Percentiles rank a stretch among this genome's conserved stretches.
Conservation (phyloP, 306 rosid species). For the Glycine tomentella region DNA sequence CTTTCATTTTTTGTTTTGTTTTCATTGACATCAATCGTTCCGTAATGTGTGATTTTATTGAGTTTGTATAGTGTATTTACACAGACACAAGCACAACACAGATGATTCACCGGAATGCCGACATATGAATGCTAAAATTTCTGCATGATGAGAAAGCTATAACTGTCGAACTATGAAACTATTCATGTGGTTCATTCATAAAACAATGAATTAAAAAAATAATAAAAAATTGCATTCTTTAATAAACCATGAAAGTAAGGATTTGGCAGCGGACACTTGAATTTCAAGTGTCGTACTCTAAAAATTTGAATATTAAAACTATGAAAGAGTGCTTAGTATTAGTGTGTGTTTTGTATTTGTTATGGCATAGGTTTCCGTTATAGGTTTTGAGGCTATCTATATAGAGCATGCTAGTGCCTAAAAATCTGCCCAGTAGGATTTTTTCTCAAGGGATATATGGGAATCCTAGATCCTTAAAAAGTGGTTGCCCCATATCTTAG, state of each 20-base stretch:
- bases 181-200: neutral
- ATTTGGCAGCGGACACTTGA: too few relatives aligned
- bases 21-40: neutral
- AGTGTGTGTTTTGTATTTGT: too few relatives aligned
- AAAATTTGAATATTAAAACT: neutral
- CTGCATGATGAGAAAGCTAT: neutral
- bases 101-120: neutral
- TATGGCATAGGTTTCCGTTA: too few relatives aligned
- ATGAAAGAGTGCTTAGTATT: neutral
- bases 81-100: neutral
- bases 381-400: too few relatives aligned
- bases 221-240: neutral
- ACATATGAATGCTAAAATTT: neutral
- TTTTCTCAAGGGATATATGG: too few relatives aligned
- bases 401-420: too few relatives aligned
- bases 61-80: neutral
- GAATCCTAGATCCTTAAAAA: too few relatives aligned
- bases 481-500: too few relatives aligned
- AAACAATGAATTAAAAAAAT: neutral
- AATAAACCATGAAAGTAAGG: neutral
- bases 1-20: neutral
- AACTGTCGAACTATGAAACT: neutral
- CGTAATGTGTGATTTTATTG: neutral
- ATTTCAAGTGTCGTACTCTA: neutral
- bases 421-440: too few relatives aligned